phyloP scores from a whole-genome alignment of 495 filamentous ascomycete species.

The Daldinia bambusicola region DNA sequence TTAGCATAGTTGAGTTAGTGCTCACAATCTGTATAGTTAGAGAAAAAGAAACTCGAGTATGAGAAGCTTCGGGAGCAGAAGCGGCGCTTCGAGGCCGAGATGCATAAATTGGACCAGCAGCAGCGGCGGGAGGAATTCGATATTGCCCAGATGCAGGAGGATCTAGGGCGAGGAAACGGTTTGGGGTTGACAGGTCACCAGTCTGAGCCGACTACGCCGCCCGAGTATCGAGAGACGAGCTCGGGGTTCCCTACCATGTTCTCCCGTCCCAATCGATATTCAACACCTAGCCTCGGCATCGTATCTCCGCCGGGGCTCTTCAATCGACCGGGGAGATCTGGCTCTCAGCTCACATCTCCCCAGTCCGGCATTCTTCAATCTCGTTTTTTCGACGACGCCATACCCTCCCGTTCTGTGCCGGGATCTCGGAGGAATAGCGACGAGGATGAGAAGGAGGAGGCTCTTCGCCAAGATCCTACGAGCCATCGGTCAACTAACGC shows the following conservation, averaged over 20 bases:
- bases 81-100: constrained; percentile 84
- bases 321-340: constrained; percentile 76
- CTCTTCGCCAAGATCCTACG: constrained; percentile 70
- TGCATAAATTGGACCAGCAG: constrained; percentile 85
- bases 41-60: constrained; percentile 90
- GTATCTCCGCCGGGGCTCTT: constrained; percentile 81
- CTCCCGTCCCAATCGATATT: constrained; percentile 83
- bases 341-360: constrained; percentile 73
- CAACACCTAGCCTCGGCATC: constrained; percentile 78
- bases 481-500: constrained; percentile 72
- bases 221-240: constrained; percentile 80
- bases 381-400: constrained; percentile 64
- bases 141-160: constrained; percentile 81
- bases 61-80: constrained; percentile 87
- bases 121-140: constrained; percentile 82
- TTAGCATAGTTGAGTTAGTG: constrained; percentile 22
- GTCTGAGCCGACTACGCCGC: constrained; percentile 96
- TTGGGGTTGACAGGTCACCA: constrained; percentile 68
- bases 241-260: constrained; percentile 76
- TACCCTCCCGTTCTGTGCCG: constrained; percentile 85
- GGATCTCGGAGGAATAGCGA: constrained; percentile 85
- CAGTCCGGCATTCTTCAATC: constrained; percentile 62
- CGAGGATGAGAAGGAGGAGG: constrained; percentile 77
- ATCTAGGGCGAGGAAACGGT: constrained; percentile 64
- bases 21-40: constrained; percentile 69